A percentile compares a stretch with the other conserved stretches of the same genome.
These are phyloP conservation scores for Cladochytrium tenue DNA, from an alignment of 371 early-diverging fungal genomes.

Conservation along the genomic window DNA sequence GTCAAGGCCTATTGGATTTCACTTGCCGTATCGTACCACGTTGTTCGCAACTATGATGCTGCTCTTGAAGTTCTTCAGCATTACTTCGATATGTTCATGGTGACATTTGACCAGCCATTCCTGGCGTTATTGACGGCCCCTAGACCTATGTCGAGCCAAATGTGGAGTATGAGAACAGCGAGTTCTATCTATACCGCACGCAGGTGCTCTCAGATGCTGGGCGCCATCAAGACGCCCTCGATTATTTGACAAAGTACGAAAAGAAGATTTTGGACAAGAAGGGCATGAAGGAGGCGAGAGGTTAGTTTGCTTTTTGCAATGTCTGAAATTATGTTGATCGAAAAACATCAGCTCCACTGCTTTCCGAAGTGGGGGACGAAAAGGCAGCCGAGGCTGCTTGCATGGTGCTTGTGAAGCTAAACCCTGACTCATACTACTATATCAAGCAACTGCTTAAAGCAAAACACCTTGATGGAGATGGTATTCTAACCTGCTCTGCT, in stretches of 20 bases:
- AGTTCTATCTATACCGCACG: slow-evolving; percentile 76
- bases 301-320: slow-evolving; percentile 14
- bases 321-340: no score
- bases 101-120: slow-evolving; percentile 18
- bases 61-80: slow-evolving; percentile 71
- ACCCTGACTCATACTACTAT: slow-evolving; percentile 78
- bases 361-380: slow-evolving; percentile 64
- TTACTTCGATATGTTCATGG: slow-evolving; percentile 73
- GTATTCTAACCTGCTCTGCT: slow-evolving; percentile 1
- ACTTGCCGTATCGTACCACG: slow-evolving; percentile 82
- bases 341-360: slow-evolving; percentile 65
- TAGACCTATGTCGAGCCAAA: slow-evolving; percentile 33
- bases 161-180: slow-evolving; percentile 72
- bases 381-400: slow-evolving; percentile 78
- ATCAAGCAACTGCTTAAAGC: slow-evolving; percentile 65
- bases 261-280: slow-evolving; percentile 71
- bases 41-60: slow-evolving; percentile 72
- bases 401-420: slow-evolving; percentile 70
- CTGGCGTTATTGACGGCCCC: not conserved
- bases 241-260: slow-evolving; percentile 72
- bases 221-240: slow-evolving; percentile 72
- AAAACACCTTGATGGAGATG: slow-evolving; percentile 38
- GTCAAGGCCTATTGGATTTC: slow-evolving; percentile 82
- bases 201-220: slow-evolving; percentile 78
- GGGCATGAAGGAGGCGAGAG: slow-evolving; percentile 64